Evolutionary conservation across 257 asterid genomes (phyloP).

Genomic region (Nicotiana tomentosiformis): DNA sequence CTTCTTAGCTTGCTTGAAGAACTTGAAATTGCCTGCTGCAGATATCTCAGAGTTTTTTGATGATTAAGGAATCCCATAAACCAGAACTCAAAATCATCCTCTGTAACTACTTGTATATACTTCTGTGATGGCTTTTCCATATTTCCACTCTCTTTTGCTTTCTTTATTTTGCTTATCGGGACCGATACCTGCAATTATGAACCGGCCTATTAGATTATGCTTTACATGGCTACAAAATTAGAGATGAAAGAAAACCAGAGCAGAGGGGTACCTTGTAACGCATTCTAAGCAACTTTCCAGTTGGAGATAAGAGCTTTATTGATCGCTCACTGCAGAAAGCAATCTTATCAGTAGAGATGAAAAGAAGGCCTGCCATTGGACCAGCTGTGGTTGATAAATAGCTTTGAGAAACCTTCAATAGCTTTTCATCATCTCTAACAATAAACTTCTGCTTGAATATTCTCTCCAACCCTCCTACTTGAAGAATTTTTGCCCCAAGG

Average conservation of each 20-base stretch:
- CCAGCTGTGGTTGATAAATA: slow-evolving; percentile 42
- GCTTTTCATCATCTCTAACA: slow-evolving; percentile 18
- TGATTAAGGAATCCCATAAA: slow-evolving; percentile 50
- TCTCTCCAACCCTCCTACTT: slow-evolving; percentile 15
- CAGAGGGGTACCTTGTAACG: slow-evolving; percentile 28
- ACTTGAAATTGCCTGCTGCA: slow-evolving; percentile 20
- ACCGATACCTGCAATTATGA: slow-evolving; percentile 18
- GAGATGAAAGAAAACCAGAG: background rate
- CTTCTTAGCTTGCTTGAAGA: slow-evolving; percentile 7
- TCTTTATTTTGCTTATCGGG: slow-evolving; percentile 28
- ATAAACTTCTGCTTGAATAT: slow-evolving; percentile 7
- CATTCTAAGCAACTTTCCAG: slow-evolving; percentile 27
- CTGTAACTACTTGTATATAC: slow-evolving; percentile 34
- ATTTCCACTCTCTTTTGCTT: slow-evolving; percentile 23
- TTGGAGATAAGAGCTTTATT: slow-evolving; percentile 29
- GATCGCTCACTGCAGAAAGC: slow-evolving; percentile 51
- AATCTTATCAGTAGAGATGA: slow-evolving; percentile 29
- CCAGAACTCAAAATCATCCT: slow-evolving; percentile 46
- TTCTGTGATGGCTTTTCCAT: slow-evolving; percentile 26
- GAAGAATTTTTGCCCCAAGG: slow-evolving; percentile 29
- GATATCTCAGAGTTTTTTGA: slow-evolving; percentile 26
- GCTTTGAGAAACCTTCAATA: slow-evolving; percentile 37
- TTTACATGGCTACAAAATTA: background rate
- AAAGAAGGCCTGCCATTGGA: slow-evolving; percentile 35
- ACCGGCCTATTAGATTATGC: background rate